Evolutionary conservation across 2,329 filamentous ascomycete genomes (phyloP), one percentile per base, ranked within the genome.

Genomic region (Penicillium sp.): DNA sequence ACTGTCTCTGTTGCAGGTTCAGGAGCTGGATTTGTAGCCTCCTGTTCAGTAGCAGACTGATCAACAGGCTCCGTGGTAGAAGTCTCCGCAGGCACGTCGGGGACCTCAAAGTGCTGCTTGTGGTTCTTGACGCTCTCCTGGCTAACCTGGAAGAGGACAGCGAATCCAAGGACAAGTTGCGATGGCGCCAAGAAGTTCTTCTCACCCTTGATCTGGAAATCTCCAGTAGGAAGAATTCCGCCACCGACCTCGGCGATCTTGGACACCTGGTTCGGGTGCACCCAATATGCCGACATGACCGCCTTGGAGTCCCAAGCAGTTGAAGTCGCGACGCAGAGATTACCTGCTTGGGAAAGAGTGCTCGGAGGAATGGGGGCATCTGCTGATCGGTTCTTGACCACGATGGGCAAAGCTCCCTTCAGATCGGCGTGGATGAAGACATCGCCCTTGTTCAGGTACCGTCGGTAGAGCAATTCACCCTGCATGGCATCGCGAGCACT

Each of bases 221-320:
- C 83, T 16, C 92, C 94, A 0, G 82, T 79, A 0, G 85, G 82
- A 6, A 99, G 73, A 62, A 89, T 60, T n/a, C 61, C 92, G 60
- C 95, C 92, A 22, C 92, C 92, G 0, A 82, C 84, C 0, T 85
- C 80, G 0, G 88, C 86, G 30, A 85, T 89, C 73, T 97, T 97
- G 9, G 89, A 90, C 0, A 99, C 90, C 69, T 97, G 92, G 48
- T 92, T 86, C 2, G 89, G 87, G 55, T 87, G 85, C 0, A 95
- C 92, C 94, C 94, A 99, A 87, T 90, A 99, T 8, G 92, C 92
- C 16, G 89, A 87, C 89, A 97, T 95, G 14, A 90, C 84, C 8
- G 92, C 92, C 71, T 99, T 99, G 1, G 89, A 92, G 54, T 97
- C 94, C 94, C 94, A 99, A 0, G 92, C 94, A 50, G 80, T 87